phyloP scores from a whole-genome alignment of 148 eudicot species.

The Drosera capensis region DNA sequence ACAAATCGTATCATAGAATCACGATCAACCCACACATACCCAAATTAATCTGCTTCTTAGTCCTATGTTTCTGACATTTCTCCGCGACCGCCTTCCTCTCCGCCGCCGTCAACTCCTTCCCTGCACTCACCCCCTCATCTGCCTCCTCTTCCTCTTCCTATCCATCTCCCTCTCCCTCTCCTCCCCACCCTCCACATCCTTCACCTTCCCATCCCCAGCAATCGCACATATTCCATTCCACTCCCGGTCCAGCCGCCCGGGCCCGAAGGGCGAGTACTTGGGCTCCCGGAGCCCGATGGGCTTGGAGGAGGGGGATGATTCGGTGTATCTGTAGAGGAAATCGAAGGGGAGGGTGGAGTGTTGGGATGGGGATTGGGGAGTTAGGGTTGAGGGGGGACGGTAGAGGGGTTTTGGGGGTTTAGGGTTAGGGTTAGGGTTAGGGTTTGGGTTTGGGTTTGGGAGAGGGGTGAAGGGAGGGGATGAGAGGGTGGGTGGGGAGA shows the following conservation, averaged over 20 bases:
- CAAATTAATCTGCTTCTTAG: slow-evolving; percentile 69
- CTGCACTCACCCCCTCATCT: slow-evolving; percentile 43
- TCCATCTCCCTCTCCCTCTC: slow-evolving; percentile 28
- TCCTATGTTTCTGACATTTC: slow-evolving; percentile 36
- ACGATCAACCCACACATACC: too few species aligned
- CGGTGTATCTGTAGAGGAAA: slow-evolving; percentile 86
- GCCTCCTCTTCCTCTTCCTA: slow-evolving; percentile 39
- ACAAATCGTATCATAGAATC: too few species aligned
- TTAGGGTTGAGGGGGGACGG: slow-evolving; percentile 73
- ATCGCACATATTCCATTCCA: slow-evolving; percentile 96
- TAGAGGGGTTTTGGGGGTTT: slow-evolving; percentile 32
- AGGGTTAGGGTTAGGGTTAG: slow-evolving; percentile 6
- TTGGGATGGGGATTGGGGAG: slow-evolving; percentile 21
- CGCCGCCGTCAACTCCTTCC: slow-evolving; percentile 39
- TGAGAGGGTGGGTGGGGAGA: slow-evolving; percentile 14
- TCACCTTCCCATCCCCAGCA: slow-evolving; percentile 34
- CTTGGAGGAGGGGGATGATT: slow-evolving; percentile 32
- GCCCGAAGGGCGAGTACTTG: slow-evolving; percentile 88
- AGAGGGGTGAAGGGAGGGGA: slow-evolving; percentile 13
- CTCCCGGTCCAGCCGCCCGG: slow-evolving; percentile 42
- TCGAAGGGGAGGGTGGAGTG: slow-evolving; percentile 60
- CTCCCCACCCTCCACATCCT: slow-evolving; percentile 23
- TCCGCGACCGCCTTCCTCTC: slow-evolving; percentile 63
- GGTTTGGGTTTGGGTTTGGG: slow-evolving; percentile 17
- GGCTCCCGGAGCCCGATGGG: slow-evolving; percentile 92